Evolutionary conservation across 2,329 filamentous ascomycete species (phyloP).

Genomic region (Aspergillus sp.): DNA sequence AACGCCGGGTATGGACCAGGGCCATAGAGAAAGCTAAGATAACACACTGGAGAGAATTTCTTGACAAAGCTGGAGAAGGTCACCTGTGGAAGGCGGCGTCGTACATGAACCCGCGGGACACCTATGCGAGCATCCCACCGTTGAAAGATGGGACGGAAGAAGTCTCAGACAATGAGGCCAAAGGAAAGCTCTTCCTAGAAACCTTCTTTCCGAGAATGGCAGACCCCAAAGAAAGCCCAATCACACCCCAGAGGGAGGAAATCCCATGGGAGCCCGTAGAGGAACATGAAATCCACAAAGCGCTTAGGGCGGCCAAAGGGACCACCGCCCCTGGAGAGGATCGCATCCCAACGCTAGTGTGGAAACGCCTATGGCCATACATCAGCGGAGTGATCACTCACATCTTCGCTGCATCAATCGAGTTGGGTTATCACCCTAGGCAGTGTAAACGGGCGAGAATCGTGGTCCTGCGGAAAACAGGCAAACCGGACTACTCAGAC

Average conservation of each 20-base stretch:
- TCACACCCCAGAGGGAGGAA: constrained; percentile 1
- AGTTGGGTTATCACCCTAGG: constrained; percentile 14
- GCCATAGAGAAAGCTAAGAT: constrained; percentile 8
- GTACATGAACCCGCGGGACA: constrained; percentile 9
- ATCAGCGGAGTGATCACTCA: constrained; percentile 2
- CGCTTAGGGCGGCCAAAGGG: constrained; percentile 10
- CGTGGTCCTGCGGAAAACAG: constrained; percentile 18
- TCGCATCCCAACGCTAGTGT: constrained; percentile 12
- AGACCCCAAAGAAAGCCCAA: background rate
- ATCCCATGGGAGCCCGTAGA: constrained; percentile 13
- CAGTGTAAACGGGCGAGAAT: constrained; percentile 14
- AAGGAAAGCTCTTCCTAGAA: constrained; percentile 11
- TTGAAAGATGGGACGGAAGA: constrained; percentile 7
- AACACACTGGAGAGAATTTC: constrained; percentile 13
- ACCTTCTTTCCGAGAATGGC: constrained; percentile 14
- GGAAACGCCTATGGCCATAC: constrained; percentile 8
- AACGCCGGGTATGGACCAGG: constrained; percentile 6
- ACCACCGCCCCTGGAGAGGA: constrained; percentile 12
- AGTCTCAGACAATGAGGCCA: constrained; percentile 13
- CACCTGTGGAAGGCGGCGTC: constrained; percentile 13
- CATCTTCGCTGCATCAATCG: constrained; percentile 10
- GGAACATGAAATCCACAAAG: constrained; percentile 9
- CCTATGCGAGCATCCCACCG: constrained; percentile 10
- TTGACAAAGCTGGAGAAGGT: constrained; percentile 12
- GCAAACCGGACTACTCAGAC: constrained; percentile 19